Base-by-base conservation (phyloP, 257 asterid genomes). In the Solanum gracilifrons region DNA sequence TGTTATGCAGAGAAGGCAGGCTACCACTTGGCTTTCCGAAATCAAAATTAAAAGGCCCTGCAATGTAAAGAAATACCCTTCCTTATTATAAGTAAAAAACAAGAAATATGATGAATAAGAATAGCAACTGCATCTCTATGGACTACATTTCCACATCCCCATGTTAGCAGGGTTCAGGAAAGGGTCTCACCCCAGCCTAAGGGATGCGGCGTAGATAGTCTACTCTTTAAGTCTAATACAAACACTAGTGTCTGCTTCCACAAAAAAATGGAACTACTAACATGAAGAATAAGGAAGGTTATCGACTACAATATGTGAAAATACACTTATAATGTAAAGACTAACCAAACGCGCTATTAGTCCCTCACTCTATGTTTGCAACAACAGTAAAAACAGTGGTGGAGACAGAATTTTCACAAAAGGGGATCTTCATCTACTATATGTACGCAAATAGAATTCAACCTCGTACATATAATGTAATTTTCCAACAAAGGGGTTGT, bases 1-100 rank as follows among this genome's bases (percentile, higher is more conserved):
- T 97, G 82, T 91, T 95, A 87, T 95, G 98, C 90, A 97, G 88
- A 48, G 90, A 90, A 76, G 99, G 98, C 82, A 95, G 89, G 95
- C 94, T 92, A 39, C 87, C 89, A 71, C 69, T 87, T 4, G 94
- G 88, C 87, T 92, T 73, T 85, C 98, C 97, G 58, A 88, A 91
- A 89, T 90, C 95, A 77, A 95, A 97, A 91, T 94, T 97, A 92
- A 97, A 97, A 74, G 99, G 99, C 71, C 99, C 98, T 97, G 95
- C 88, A 87, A 60, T 76, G 66, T 46, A 71, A 87, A 55, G 9
- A 85, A 74, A 87, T 64, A 32, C 23, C 16, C 18, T 31, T n/a
- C 13, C 33, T 31, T 87, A 48, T 73, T 83, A 32, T 55, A 55
- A 55, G 66, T 35, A 37, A 51, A 66, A 18, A 8, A 23, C 23